A percentile compares a stretch with the other conserved stretches of the same genome.
Conservation (phyloP, 192 early-diverging fungal genomes). For the Endogone sp. region DNA sequence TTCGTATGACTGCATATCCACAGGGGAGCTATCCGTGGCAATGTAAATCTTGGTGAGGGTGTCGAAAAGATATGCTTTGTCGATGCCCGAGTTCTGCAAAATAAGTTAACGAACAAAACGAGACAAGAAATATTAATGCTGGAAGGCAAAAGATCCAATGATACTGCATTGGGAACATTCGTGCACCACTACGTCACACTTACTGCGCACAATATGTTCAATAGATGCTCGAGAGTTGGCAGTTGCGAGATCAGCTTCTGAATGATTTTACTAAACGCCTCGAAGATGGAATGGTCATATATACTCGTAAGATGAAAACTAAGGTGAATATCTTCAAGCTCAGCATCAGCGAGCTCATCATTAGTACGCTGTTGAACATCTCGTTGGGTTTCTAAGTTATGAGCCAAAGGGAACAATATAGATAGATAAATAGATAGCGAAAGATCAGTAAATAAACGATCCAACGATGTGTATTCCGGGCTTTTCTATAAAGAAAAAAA, state of each 20-base stretch:
- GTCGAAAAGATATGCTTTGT: slow-evolving; percentile 97
- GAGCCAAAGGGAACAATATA: too few species aligned
- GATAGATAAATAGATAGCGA: too few species aligned
- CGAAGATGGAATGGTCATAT: slow-evolving; percentile 91
- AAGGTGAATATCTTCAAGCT: slow-evolving; percentile 69
- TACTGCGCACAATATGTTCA: slow-evolving; percentile 93
- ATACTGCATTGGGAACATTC: slow-evolving; percentile 11
- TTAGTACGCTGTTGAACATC: slow-evolving; percentile 90
- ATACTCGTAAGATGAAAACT: slow-evolving; percentile 90
- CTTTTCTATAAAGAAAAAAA: too few species aligned
- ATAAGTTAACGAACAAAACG: not conserved
- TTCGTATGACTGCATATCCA: slow-evolving; percentile 84
- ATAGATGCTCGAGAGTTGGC: slow-evolving; percentile 81
- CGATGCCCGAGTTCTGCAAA: slow-evolving; percentile 83
- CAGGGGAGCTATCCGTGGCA: slow-evolving; percentile 90
- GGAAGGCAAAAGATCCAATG: not conserved
- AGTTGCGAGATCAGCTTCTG: slow-evolving; percentile 86
- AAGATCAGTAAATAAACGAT: too few species aligned
- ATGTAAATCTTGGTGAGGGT: slow-evolving; percentile 87
- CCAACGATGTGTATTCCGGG: too few species aligned
- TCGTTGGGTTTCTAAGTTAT: slow-evolving; percentile 81
- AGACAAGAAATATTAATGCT: not conserved
- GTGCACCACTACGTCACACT: slow-evolving; percentile 16
- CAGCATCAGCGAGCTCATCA: slow-evolving; percentile 79
- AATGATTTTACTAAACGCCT: slow-evolving; percentile 92